Percentiles rank a stretch among this genome's conserved stretches.
Conservation (phyloP, 352 stramenopile species). For the Phytophthora agathidicida region DNA sequence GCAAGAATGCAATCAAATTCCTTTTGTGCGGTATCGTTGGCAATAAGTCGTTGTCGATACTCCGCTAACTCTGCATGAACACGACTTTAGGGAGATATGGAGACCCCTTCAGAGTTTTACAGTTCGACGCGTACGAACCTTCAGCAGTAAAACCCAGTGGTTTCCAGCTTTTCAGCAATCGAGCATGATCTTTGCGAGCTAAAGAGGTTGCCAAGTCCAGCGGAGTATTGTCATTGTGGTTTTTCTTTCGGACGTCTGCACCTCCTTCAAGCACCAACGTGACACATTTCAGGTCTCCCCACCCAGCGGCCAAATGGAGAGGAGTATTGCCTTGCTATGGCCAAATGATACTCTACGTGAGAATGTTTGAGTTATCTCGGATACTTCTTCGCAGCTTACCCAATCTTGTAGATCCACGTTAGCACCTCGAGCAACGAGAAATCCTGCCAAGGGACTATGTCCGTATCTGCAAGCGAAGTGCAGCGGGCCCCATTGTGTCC, state of each 20-base stretch:
- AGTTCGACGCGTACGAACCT: conserved; percentile 33
- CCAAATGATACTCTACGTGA: not conserved
- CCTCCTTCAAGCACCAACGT: conserved; percentile 66
- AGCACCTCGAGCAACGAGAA: conserved; percentile 55
- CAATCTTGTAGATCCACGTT: conserved; percentile 52
- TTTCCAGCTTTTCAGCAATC: conserved; percentile 59
- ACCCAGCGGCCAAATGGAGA: conserved; percentile 72
- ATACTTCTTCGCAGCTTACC: conserved; percentile 23
- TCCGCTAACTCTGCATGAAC: conserved; percentile 32
- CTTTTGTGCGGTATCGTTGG: conserved; percentile 9
- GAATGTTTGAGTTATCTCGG: not conserved
- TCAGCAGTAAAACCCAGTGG: conserved; percentile 41
- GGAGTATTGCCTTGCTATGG: conserved; percentile 67
- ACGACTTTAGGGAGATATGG: not conserved
- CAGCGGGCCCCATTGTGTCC: conserved; percentile 62
- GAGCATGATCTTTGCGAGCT: conserved; percentile 39
- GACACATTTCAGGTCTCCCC: conserved; percentile 59
- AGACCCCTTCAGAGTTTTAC: not conserved
- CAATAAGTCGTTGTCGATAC: conserved; percentile 23
- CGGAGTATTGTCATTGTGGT: conserved; percentile 42
- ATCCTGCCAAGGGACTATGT: conserved; percentile 48
- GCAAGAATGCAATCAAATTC: conserved; percentile 21
- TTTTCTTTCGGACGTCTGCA: conserved; percentile 30
- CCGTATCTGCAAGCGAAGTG: conserved; percentile 69
- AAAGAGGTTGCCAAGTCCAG: conserved; percentile 47